These are phyloP conservation scores for Bisporella sp. DNA, from an alignment of 2,329 filamentous ascomycete genomes.

Conservation along the genomic window DNA sequence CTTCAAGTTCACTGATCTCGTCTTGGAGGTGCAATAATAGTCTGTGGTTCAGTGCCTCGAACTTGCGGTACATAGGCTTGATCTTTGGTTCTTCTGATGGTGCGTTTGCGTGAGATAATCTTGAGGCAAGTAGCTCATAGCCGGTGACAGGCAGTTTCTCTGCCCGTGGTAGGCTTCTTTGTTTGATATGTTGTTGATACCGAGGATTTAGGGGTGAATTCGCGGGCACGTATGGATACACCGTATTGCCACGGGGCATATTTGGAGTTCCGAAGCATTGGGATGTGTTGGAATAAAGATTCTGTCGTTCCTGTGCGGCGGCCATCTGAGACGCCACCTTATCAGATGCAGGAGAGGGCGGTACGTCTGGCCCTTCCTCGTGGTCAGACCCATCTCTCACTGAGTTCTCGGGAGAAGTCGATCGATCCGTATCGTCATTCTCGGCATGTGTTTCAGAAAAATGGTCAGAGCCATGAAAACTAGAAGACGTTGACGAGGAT, in stretches of 20 bases:
- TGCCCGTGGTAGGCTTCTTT: conserved; percentile 22
- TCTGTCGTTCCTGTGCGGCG: conserved; percentile 25
- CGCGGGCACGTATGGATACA: conserved; percentile 18
- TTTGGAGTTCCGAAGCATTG: conserved; percentile 27
- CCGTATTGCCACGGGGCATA: conserved; percentile 33
- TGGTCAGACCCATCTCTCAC: conserved; percentile 22
- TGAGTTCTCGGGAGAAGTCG: conserved; percentile 37
- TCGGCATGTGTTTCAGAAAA: conserved; percentile 29
- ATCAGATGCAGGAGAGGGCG: conserved; percentile 16
- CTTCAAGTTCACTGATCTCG: conserved; percentile 74
- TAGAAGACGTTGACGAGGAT: conserved; percentile 26
- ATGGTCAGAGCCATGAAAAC: conserved; percentile 26
- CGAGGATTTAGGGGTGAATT: conserved; percentile 33
- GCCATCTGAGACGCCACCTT: conserved; percentile 25
- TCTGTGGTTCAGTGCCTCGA: conserved; percentile 75
- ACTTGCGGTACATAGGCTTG: conserved; percentile 71
- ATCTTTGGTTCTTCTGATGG: conserved; percentile 17
- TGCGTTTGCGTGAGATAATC: conserved; percentile 32
- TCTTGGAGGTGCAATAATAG: conserved; percentile 79
- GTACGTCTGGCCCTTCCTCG: conserved; percentile 6
- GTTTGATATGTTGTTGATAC: conserved; percentile 24
- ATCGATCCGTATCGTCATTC: conserved; percentile 35
- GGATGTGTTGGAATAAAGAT: conserved; percentile 13
- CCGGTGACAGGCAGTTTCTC: conserved; percentile 44
- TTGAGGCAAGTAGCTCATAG: conserved; percentile 56